Evolutionary conservation across 495 filamentous ascomycete genomes (phyloP).

Genomic region (Penicillium bovifimosum): DNA sequence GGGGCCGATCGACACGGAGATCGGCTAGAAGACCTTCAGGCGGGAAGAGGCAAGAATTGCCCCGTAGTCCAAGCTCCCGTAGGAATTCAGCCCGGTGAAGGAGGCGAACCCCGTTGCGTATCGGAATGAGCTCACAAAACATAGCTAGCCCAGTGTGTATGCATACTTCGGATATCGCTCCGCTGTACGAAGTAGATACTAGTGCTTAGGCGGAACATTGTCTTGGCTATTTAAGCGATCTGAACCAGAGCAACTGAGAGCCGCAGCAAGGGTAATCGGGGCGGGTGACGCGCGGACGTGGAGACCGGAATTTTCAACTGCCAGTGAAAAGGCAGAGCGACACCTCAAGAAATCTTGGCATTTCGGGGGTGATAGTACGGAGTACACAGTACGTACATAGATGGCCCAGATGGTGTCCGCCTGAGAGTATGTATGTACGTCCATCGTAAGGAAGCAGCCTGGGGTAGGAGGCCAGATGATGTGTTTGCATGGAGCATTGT

Average conservation of each 20-base stretch:
- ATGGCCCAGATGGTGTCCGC: no score
- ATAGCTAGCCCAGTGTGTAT: neutral
- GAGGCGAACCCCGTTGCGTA: neutral
- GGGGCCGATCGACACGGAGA: slow-evolving; percentile 10
- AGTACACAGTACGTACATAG: no score
- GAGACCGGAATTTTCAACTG: slow-evolving; percentile 7
- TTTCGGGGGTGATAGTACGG: neutral
- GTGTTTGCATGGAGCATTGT: neutral
- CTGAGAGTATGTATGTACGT: no score
- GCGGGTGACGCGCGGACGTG: slow-evolving; percentile 24
- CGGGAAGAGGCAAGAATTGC: neutral
- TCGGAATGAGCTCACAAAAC: neutral
- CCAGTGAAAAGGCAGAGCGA: slow-evolving; percentile 11
- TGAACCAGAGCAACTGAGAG: neutral
- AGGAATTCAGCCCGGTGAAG: neutral
- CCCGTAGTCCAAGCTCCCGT: neutral
- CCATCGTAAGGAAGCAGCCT: no score
- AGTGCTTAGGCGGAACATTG: neutral
- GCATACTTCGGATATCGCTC: neutral
- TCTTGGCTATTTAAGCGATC: neutral
- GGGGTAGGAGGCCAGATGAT: no score
- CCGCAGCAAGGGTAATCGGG: slow-evolving; percentile 1
- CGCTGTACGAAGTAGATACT: neutral
- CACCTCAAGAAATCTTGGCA: slow-evolving; percentile 15
- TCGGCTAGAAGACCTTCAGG: neutral